These are phyloP conservation scores for Mycena sp. DNA, from an alignment of 1,284 basidiomycete genomes.

Conservation along the genomic window DNA sequence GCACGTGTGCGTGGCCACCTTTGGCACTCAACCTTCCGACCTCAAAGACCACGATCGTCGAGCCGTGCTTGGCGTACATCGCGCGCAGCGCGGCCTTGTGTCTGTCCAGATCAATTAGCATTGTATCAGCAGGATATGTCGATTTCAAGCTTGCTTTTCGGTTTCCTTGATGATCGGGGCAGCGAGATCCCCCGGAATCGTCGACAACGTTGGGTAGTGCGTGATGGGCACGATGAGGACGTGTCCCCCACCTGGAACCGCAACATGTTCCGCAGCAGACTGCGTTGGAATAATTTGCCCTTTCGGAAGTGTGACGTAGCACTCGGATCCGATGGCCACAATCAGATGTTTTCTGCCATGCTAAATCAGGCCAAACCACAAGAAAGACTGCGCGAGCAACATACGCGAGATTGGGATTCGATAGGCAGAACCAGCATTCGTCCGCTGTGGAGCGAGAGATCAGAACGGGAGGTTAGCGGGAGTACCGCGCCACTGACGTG, in stretches of 20 bases:
- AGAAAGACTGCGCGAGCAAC: slow-evolving; percentile 36
- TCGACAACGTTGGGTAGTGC: slow-evolving; percentile 68
- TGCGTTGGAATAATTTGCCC: slow-evolving; percentile 90
- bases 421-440: slow-evolving; percentile 96
- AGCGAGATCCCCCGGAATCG: slow-evolving; percentile 81
- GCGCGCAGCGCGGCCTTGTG: slow-evolving; percentile 81
- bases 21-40: slow-evolving; percentile 84
- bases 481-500: slow-evolving; percentile 61
- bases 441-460: slow-evolving; percentile 61
- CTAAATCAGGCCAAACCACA: slow-evolving; percentile 12
- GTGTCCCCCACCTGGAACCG: slow-evolving; percentile 92
- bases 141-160: slow-evolving; percentile 58
- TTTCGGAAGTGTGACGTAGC: slow-evolving; percentile 93
- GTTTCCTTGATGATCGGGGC: slow-evolving; percentile 84
- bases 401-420: slow-evolving; percentile 88
- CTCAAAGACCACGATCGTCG: slow-evolving; percentile 84
- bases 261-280: slow-evolving; percentile 53
- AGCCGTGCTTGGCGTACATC: slow-evolving; percentile 77
- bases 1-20: slow-evolving; percentile 95
- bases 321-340: slow-evolving; percentile 90
- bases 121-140: neutral
- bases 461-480: slow-evolving; percentile 15
- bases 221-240: slow-evolving; percentile 89
- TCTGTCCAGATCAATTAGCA: slow-evolving; percentile 46
- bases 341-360: slow-evolving; percentile 88